Evolutionary conservation across 176 grass and related monocot genomes (phyloP), one percentile per base, ranked within the genome.

Genomic region (Avena insularis): DNA sequence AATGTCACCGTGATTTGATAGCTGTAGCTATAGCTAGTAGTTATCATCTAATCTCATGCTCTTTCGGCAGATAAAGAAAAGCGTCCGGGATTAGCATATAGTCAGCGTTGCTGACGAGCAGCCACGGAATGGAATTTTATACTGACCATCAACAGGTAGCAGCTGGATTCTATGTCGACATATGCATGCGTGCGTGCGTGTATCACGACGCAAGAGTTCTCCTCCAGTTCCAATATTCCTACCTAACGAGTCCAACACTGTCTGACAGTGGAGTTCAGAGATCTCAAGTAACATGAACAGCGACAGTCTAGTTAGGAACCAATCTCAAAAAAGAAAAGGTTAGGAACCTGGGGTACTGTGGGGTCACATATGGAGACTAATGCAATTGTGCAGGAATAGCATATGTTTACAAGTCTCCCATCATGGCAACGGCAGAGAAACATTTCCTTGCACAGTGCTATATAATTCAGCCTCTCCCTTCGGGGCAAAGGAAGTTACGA

Each of bases 51-150:
- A 65, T 45, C 19, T 21, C 35, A 64, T 63, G 31, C 78, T 20
- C 75, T 72, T 54, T 64, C 45, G 55, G 65, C 15, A 40, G 62
- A 14, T 71, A 88, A 61, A 62, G 17, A 62, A 35, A 72, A 31
- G 25, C 6, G 3, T 15, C 21, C 2, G 45, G 40, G 70, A 84
- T 47, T 17, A 84, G 53, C 17, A 36, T 84, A 17, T 10, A 72
- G 29, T 36, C 36, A 56, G 21, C 19, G 74, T 53, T 19, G 62
- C n/a, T 71, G 27, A 83, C 27, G 57, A 68, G 47, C 38, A 5
- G 12, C 59, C 20, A 53, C 12, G 50, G 50, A 53, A 53, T 53
- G 13, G 50, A 53, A 53, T 53, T 12, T 47, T 83, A 46, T 59
- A 36, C 29, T 35, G 19, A 13, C 14, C 20, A 57, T 25, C 60